Conservation (phyloP, 176 grass and related monocot genomes). For the Leersia perrieri region DNA sequence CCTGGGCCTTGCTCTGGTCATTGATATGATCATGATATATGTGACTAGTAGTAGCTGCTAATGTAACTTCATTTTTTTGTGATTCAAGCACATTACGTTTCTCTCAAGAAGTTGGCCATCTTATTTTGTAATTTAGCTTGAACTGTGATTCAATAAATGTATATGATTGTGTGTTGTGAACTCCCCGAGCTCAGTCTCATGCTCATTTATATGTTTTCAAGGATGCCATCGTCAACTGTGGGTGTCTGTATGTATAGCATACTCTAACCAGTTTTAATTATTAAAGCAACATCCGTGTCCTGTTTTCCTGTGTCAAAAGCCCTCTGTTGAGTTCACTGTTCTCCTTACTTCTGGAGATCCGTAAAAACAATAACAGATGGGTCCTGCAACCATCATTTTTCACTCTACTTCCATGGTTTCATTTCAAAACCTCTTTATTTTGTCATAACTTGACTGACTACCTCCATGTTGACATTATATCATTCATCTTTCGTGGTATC, state of each 20-base stretch:
- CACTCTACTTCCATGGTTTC: background rate
- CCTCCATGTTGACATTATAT: background rate
- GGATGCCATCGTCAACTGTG: background rate
- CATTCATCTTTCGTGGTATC: background rate
- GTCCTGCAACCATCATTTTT: background rate
- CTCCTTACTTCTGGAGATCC: background rate
- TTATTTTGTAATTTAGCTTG: background rate
- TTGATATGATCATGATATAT: background rate
- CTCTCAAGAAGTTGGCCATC: background rate
- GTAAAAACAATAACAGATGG: background rate
- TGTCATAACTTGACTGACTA: background rate
- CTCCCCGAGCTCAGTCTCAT: background rate
- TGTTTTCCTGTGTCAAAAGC: background rate
- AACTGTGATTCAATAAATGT: background rate
- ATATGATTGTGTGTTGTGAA: background rate
- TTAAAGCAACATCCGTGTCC: slow-evolving; percentile 4
- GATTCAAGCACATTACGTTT: background rate
- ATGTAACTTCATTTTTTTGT: background rate
- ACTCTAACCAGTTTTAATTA: background rate
- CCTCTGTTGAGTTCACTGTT: background rate
- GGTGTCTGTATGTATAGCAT: background rate
- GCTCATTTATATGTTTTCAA: background rate
- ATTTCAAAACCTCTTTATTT: background rate
- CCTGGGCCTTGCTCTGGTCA: background rate
- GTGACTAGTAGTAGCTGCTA: background rate